Percentiles rank a stretch among this genome's conserved stretches.
These are phyloP conservation scores for Ophiostoma triangulosporum DNA, from an alignment of 2,329 filamentous ascomycete genomes.

Conservation along the genomic window DNA sequence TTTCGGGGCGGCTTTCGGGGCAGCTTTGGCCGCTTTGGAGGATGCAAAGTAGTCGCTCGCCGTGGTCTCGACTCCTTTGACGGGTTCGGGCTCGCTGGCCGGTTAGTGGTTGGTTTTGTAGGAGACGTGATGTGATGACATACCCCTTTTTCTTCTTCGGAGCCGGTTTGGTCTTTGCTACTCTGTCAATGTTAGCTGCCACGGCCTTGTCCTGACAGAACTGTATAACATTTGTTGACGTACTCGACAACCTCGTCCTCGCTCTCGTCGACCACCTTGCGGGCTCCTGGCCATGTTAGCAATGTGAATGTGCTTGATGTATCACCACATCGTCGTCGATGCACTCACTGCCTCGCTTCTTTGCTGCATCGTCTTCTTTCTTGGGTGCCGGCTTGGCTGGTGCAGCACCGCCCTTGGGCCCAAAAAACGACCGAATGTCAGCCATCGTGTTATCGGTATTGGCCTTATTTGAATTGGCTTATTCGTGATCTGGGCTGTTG, in stretches of 20 bases:
- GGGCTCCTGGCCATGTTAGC: constrained; percentile 11
- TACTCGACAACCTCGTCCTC: constrained; percentile 19
- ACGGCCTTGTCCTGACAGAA: background rate
- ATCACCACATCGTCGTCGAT: background rate
- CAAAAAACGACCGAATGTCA: constrained; percentile 65
- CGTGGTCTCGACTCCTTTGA: constrained; percentile 37
- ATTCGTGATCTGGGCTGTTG: background rate
- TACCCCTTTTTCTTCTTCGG: constrained; percentile 43
- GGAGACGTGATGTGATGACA: constrained; percentile 14
- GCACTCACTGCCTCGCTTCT: constrained; percentile 12
- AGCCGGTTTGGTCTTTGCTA: constrained; percentile 41
- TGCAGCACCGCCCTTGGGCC: constrained; percentile 38
- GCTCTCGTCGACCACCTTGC: constrained; percentile 19
- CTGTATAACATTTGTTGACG: too few species aligned
- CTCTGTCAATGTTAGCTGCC: constrained; percentile 19
- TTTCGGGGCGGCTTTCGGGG: constrained; percentile 29
- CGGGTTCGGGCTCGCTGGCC: constrained; percentile 24
- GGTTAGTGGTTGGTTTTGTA: constrained; percentile 1
- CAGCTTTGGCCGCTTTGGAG: constrained; percentile 27
- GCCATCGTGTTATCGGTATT: too few species aligned
- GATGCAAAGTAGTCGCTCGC: constrained; percentile 46
- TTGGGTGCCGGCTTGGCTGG: constrained; percentile 25
- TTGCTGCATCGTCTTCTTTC: constrained; percentile 21
- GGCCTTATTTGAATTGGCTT: too few species aligned
- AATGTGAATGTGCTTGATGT: too few species aligned